These are phyloP conservation scores for Endoconidiophora laricicola DNA, from an alignment of 2,329 filamentous ascomycete genomes.

Conservation along the genomic window DNA sequence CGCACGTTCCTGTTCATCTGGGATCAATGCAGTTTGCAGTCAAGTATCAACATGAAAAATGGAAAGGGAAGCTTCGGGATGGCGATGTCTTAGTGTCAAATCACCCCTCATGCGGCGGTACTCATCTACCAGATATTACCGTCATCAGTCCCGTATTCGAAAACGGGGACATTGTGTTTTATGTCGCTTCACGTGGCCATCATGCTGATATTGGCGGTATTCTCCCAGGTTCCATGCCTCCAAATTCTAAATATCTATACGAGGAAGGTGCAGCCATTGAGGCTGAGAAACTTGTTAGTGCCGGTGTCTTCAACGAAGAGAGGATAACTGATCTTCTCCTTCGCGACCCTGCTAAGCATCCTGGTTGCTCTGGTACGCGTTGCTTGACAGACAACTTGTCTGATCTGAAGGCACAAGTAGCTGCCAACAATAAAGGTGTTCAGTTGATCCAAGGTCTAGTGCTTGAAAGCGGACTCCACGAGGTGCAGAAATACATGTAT, in stretches of 20 bases:
- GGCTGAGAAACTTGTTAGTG: slow-evolving; percentile 54
- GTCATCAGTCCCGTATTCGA: slow-evolving; percentile 62
- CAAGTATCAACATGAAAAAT: slow-evolving; percentile 60
- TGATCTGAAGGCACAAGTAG: slow-evolving; percentile 68
- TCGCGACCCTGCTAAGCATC: slow-evolving; percentile 55
- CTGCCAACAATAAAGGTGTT: slow-evolving; percentile 73
- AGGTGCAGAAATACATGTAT: slow-evolving; percentile 72
- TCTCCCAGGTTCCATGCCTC: slow-evolving; percentile 65
- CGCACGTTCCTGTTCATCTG: slow-evolving; percentile 64
- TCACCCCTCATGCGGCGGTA: slow-evolving; percentile 69
- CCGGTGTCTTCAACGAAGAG: slow-evolving; percentile 63
- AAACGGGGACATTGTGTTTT: slow-evolving; percentile 56
- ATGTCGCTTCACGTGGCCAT: slow-evolving; percentile 63
- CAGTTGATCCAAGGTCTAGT: slow-evolving; percentile 63
- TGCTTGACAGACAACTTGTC: slow-evolving; percentile 70
- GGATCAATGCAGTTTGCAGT: slow-evolving; percentile 75
- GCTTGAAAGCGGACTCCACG: slow-evolving; percentile 58
- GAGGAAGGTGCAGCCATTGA: slow-evolving; percentile 48
- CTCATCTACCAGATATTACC: slow-evolving; percentile 68
- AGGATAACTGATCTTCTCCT: slow-evolving; percentile 57
- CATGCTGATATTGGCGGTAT: slow-evolving; percentile 79
- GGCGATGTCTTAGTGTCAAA: slow-evolving; percentile 75
- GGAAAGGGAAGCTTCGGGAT: slow-evolving; percentile 58
- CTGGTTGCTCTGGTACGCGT: slow-evolving; percentile 61
- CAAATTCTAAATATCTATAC: slow-evolving; percentile 47